Evolutionary conservation across 345 rosid species (phyloP).

Genomic region (Aegle marmelos): DNA sequence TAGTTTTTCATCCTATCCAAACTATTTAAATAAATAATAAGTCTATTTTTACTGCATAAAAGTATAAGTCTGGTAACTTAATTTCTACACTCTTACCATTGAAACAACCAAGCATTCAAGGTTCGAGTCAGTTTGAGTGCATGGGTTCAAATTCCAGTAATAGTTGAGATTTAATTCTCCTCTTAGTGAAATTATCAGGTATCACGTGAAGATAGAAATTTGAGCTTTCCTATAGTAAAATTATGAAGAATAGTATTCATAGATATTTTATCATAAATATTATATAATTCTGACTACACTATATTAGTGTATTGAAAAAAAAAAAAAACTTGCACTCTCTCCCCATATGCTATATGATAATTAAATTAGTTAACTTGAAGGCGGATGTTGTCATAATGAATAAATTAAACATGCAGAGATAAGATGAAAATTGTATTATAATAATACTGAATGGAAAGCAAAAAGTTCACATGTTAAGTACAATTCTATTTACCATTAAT

Average conservation of each 20-base stretch:
- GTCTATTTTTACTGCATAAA: not conserved
- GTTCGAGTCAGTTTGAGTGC: too few species aligned
- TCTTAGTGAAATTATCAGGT: rapidly evolving
- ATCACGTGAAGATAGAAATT: too few species aligned
- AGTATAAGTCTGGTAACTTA: not conserved
- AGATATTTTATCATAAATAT: too few species aligned
- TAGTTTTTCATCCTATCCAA: too few species aligned
- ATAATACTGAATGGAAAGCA: not conserved
- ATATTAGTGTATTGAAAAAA: too few species aligned
- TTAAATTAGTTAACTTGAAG: not conserved
- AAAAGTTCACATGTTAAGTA: not conserved
- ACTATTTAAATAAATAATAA: too few species aligned
- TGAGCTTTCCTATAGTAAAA: rapidly evolving
- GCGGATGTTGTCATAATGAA: not conserved
- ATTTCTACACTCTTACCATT: not conserved
- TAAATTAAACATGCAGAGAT: not conserved
- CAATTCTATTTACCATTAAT: too few species aligned
- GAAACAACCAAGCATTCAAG: too few species aligned
- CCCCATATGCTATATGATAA: not conserved
- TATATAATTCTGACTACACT: too few species aligned
- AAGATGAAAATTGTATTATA: not conserved
- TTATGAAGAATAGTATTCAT: too few species aligned
- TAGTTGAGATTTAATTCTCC: too few species aligned
- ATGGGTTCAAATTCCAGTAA: too few species aligned
- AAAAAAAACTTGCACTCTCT: not conserved